A percentile compares a stretch with the other conserved stretches of the same genome.
These are phyloP conservation scores for Domatiomyces catenatus DNA, from an alignment of 2,329 filamentous ascomycete genomes.

Conservation along the genomic window DNA sequence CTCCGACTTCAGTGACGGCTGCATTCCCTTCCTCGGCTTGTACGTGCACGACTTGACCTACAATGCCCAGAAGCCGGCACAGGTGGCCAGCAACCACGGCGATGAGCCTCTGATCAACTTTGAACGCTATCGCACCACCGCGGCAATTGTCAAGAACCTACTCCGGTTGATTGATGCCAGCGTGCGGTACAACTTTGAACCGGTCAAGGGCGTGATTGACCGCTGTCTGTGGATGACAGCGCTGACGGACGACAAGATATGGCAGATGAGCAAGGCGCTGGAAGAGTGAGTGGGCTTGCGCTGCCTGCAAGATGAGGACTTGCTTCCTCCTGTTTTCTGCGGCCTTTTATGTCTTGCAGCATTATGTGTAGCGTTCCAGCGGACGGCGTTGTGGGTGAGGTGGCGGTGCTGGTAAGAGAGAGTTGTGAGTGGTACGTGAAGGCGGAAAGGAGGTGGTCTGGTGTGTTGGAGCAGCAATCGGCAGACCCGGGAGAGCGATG, in stretches of 20 bases:
- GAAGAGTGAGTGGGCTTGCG: conserved; percentile 14
- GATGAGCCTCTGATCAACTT: conserved; percentile 49
- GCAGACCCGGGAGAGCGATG: not conserved
- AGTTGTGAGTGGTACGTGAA: not conserved
- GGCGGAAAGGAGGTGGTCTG: too few relatives aligned
- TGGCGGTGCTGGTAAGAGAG: not conserved
- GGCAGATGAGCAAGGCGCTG: conserved; percentile 29
- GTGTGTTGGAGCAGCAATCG: not conserved
- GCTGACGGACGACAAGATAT: conserved; percentile 43
- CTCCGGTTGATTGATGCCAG: conserved; percentile 49
- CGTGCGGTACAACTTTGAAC: conserved; percentile 44
- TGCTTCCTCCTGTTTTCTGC: not conserved
- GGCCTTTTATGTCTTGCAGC: not conserved
- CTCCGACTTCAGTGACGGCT: conserved; percentile 41
- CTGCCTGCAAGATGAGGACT: not conserved
- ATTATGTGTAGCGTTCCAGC: not conserved
- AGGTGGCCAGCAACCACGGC: conserved; percentile 32
- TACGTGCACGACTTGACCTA: conserved; percentile 54
- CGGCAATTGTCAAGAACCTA: conserved; percentile 48
- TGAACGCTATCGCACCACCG: conserved; percentile 50
- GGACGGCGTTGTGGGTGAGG: not conserved
- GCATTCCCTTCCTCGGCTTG: conserved; percentile 50
- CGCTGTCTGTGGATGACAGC: conserved; percentile 50
- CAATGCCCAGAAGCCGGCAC: conserved; percentile 50
- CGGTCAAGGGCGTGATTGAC: conserved; percentile 43